Evolutionary conservation across 129 eudicot species (phyloP).

Genomic region (Centaurea solstitialis): DNA sequence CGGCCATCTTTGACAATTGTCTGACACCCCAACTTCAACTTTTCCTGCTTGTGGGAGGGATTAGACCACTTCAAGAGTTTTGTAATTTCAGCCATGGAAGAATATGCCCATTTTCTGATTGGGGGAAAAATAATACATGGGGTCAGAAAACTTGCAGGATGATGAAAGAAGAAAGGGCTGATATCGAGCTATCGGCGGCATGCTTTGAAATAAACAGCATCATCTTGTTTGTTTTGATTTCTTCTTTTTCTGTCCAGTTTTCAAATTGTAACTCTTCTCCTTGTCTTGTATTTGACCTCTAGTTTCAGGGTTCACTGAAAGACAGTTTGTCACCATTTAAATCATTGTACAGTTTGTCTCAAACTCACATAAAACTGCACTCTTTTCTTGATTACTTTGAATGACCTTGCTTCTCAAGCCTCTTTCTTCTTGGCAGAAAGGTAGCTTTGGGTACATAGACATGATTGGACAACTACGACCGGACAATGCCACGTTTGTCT

Average conservation of each 20-base stretch:
- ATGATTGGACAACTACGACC: background rate
- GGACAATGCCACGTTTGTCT: background rate
- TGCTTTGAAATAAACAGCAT: background rate
- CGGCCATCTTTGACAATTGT: slow-evolving; percentile 40
- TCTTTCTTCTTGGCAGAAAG: background rate
- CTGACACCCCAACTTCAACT: background rate
- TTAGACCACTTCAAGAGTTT: slow-evolving; percentile 6
- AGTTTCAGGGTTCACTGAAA: background rate
- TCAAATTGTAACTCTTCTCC: background rate
- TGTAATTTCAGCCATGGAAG: background rate
- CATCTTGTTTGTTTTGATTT: slow-evolving; percentile 2
- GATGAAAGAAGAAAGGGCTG: background rate
- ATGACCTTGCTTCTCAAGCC: background rate
- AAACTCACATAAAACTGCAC: background rate
- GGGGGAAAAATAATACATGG: background rate
- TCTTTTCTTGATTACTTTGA: background rate
- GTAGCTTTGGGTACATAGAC: background rate
- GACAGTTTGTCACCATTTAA: background rate
- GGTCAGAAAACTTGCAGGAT: background rate
- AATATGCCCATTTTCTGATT: background rate
- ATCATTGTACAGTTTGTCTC: background rate
- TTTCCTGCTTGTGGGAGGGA: slow-evolving; percentile 3
- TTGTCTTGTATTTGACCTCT: background rate
- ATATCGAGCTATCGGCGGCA: background rate
- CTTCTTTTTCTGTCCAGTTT: background rate